A percentile compares a stretch with the other conserved stretches of the same genome.
Conservation (phyloP, 495 filamentous ascomycete genomes). For the Penicillium nucicola region DNA sequence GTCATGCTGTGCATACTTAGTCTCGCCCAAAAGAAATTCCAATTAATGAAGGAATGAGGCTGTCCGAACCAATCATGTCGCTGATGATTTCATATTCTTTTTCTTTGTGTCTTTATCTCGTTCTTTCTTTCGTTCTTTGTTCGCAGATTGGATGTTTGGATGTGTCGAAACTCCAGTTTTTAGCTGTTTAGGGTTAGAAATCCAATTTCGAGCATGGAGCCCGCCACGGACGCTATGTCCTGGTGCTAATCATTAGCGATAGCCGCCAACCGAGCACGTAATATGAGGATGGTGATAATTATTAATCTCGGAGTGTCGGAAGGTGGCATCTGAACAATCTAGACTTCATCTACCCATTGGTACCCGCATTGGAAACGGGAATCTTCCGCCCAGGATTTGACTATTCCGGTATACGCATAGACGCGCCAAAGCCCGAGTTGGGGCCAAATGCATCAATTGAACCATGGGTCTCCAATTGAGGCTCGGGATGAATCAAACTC, state of each 20-base stretch:
- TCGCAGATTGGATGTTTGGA: not conserved
- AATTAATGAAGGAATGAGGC: not conserved
- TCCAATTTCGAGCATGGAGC: not conserved
- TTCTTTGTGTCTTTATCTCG: no score
- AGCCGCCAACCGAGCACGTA: slow-evolving; percentile 21
- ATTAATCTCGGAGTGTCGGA: not conserved
- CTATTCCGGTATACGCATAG: not conserved
- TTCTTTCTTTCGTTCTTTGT: no score
- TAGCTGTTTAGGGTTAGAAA: slow-evolving; percentile 2
- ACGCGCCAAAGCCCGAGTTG: no score
- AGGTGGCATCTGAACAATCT: not conserved
- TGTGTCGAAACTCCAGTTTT: not conserved
- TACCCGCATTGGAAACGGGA: slow-evolving; percentile 1
- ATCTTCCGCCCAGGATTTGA: not conserved
- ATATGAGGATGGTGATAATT: no score
- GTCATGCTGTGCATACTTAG: slow-evolving; percentile 26
- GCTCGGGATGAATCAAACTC: not conserved
- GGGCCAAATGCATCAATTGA: not conserved
- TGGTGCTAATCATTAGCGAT: slow-evolving; percentile 21
- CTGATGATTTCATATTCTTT: not conserved
- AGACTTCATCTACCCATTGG: not conserved
- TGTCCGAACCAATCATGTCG: not conserved
- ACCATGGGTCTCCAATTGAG: not conserved
- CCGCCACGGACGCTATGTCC: slow-evolving; percentile 4
- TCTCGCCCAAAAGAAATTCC: slow-evolving; percentile 1